These are phyloP conservation scores for Phanerodontia chrysosporium DNA, from an alignment of 768 basidiomycete genomes.

Conservation along the genomic window DNA sequence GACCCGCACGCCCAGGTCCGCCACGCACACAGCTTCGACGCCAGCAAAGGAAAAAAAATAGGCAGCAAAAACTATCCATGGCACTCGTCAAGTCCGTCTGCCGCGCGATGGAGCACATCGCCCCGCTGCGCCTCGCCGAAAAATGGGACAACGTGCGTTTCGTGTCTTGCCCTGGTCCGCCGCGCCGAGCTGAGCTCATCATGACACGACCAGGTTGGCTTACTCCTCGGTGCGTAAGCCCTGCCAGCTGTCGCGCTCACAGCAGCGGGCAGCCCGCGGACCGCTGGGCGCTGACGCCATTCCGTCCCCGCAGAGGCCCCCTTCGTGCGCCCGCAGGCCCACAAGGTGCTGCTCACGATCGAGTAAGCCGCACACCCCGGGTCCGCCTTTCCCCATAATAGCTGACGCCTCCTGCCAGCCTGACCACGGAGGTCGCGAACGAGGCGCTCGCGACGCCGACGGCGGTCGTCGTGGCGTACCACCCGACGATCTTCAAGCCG, in stretches of 20 bases:
- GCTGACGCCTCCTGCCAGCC: constrained; percentile 35
- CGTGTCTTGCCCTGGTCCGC: constrained; percentile 5
- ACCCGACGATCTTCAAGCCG: constrained; percentile 78
- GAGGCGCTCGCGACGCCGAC: constrained; percentile 62
- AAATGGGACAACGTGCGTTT: constrained; percentile 94
- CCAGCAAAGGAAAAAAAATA: no score
- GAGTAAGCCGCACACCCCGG: constrained; percentile 38
- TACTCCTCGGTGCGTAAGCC: constrained; percentile 26
- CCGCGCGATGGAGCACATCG: constrained; percentile 77
- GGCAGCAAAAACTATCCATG: no score
- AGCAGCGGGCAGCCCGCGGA: no score
- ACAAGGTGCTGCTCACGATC: constrained; percentile 38
- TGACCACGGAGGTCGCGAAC: constrained; percentile 65
- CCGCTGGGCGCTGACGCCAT: not conserved
- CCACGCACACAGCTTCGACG: no score
- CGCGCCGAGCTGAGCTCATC: no score
- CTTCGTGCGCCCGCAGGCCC: constrained; percentile 23
- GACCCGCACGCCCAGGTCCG: not conserved
- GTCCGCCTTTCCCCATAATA: not conserved
- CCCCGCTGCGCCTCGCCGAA: constrained; percentile 81
- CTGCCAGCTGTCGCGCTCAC: not conserved
- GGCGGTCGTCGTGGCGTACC: constrained; percentile 75
- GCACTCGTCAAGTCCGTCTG: constrained; percentile 49
- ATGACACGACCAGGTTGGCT: constrained; percentile 20
- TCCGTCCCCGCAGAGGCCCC: constrained; percentile 30